Percentiles rank a stretch among this genome's conserved stretches.
phyloP scores from a whole-genome alignment of 352 stramenopile species.

The Pythium chondricola region DNA sequence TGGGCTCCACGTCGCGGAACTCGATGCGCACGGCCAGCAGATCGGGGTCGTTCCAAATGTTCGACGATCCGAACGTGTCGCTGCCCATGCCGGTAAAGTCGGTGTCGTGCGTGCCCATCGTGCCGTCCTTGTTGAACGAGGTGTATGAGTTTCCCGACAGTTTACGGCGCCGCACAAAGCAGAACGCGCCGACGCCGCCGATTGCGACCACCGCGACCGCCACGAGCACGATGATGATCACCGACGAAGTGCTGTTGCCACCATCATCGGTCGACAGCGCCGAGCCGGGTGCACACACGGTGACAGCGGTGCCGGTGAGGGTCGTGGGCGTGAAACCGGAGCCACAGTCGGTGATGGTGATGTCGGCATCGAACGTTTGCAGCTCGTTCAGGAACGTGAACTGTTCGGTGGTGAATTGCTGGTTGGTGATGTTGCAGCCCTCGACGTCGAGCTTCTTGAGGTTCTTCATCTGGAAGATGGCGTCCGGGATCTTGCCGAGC shows the following conservation, averaged over 20 bases:
- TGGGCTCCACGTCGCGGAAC: constrained; percentile 36
- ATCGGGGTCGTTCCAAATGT: constrained; percentile 61
- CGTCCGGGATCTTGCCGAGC: constrained; percentile 35
- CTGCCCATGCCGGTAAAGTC: constrained; percentile 29
- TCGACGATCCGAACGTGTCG: constrained; percentile 36
- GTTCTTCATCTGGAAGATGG: constrained; percentile 34
- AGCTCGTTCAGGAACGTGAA: constrained; percentile 33
- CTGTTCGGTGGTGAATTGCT: constrained; percentile 35
- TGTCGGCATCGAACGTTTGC: constrained; percentile 34
- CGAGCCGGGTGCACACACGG: constrained; percentile 19
- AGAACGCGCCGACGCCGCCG: neutral
- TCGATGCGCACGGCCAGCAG: constrained; percentile 55
- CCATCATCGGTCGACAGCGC: neutral
- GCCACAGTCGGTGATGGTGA: constrained; percentile 29
- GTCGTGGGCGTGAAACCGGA: constrained; percentile 8
- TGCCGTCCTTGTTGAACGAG: constrained; percentile 16
- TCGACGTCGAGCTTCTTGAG: constrained; percentile 45
- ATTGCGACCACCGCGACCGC: neutral
- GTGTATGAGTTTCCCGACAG: neutral
- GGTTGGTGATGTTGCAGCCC: constrained; percentile 49
- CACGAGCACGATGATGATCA: neutral
- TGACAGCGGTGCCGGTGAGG: constrained; percentile 3
- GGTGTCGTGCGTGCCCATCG: constrained; percentile 21
- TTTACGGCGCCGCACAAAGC: neutral
- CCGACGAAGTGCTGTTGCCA: neutral